Conservation (phyloP, 768 basidiomycete genomes). For the Coprinellus micaceus region DNA sequence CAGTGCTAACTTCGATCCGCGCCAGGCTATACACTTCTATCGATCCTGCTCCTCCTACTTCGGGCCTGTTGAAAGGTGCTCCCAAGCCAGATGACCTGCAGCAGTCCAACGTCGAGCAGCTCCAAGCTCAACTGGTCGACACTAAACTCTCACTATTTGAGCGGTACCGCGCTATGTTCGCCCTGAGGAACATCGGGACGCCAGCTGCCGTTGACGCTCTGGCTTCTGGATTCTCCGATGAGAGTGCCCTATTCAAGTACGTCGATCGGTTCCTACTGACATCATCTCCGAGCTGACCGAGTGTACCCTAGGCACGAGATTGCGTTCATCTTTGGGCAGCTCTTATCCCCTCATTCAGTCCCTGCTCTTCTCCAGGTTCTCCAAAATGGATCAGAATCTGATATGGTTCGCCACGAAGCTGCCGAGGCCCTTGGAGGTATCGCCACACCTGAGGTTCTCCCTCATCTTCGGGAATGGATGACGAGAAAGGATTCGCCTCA, state of each 20-base stretch:
- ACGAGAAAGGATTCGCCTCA: slow-evolving; percentile 70
- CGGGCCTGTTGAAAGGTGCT: slow-evolving; percentile 53
- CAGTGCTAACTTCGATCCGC: slow-evolving; percentile 2
- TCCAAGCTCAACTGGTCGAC: slow-evolving; percentile 66
- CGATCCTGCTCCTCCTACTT: slow-evolving; percentile 84
- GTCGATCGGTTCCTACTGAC: slow-evolving; percentile 18
- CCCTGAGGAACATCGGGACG: slow-evolving; percentile 89
- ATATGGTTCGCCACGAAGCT: slow-evolving; percentile 98
- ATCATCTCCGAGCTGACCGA: background rate
- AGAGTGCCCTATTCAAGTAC: slow-evolving; percentile 90
- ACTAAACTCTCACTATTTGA: slow-evolving; percentile 73
- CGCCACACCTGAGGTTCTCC: slow-evolving; percentile 86
- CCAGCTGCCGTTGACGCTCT: slow-evolving; percentile 85
- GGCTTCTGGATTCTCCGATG: slow-evolving; percentile 85
- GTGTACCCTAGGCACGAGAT: slow-evolving; percentile 85
- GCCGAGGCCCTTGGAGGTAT: slow-evolving; percentile 99
- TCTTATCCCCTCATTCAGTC: slow-evolving; percentile 84
- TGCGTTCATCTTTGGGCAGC: slow-evolving; percentile 96
- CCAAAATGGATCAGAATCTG: slow-evolving; percentile 67
- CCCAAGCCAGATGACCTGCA: slow-evolving; percentile 51
- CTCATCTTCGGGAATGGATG: slow-evolving; percentile 84
- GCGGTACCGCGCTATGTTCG: slow-evolving; percentile 98
- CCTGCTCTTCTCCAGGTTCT: slow-evolving; percentile 80
- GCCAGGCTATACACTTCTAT: slow-evolving; percentile 73
- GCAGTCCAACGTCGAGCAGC: slow-evolving; percentile 43